Percentiles rank a stretch among this genome's conserved stretches.
These are phyloP conservation scores for Acanthamoeba polyphaga DNA, from an alignment of 208 protist species.

Conservation along the genomic window DNA sequence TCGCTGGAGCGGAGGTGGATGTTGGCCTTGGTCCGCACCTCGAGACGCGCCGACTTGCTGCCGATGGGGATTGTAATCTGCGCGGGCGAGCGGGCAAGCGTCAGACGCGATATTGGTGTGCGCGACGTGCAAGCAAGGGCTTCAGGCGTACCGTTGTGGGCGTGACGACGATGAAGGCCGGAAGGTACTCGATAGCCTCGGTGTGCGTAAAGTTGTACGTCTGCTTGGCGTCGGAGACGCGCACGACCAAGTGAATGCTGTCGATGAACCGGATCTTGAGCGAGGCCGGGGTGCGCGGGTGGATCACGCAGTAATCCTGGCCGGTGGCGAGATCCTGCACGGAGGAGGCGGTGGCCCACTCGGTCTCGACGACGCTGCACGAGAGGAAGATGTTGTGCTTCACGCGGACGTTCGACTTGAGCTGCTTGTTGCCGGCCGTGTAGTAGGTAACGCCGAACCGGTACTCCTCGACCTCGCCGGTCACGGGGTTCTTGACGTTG, in stretches of 20 bases:
- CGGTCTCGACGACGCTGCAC: slow-evolving; percentile 35
- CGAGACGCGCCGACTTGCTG: slow-evolving; percentile 12
- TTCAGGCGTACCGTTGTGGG: slow-evolving; percentile 19
- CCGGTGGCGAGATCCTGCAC: slow-evolving; percentile 12
- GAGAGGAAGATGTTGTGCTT: slow-evolving; percentile 72
- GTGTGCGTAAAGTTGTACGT: slow-evolving; percentile 64
- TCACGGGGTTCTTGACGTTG: slow-evolving; percentile 57
- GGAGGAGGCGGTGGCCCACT: slow-evolving; percentile 47
- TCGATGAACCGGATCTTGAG: slow-evolving; percentile 65
- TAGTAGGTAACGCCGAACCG: slow-evolving; percentile 29
- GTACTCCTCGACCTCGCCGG: slow-evolving; percentile 59
- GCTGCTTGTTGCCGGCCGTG: slow-evolving; percentile 5
- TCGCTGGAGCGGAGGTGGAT: slow-evolving; percentile 21
- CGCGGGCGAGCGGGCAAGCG: neutral
- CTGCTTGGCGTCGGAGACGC: slow-evolving; percentile 50
- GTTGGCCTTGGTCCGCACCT: slow-evolving; percentile 50
- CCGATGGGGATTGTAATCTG: slow-evolving; percentile 55
- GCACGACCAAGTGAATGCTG: slow-evolving; percentile 33
- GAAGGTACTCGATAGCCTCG: slow-evolving; percentile 27
- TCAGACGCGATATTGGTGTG: neutral
- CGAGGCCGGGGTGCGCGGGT: slow-evolving; percentile 38
- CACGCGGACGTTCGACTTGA: neutral
- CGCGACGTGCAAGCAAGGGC: neutral
- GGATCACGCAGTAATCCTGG: slow-evolving; percentile 31
- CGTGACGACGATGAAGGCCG: slow-evolving; percentile 63